phyloP scores from a whole-genome alignment of 768 basidiomycete species.

The Asterophora lycoperdoides region DNA sequence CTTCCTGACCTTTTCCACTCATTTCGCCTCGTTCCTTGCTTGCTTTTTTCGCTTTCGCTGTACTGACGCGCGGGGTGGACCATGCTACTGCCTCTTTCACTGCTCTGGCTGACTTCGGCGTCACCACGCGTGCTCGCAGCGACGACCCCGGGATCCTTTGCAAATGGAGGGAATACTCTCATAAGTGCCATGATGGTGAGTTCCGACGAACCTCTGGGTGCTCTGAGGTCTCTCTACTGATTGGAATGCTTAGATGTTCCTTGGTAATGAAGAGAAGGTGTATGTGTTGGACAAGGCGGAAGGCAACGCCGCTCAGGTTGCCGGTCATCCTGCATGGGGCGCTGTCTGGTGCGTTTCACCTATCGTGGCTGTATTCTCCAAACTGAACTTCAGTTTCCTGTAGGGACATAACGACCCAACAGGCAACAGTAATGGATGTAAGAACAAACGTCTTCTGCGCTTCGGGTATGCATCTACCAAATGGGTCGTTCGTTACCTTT shows the following conservation, averaged over 20 bases:
- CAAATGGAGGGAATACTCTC: slow-evolving; percentile 40
- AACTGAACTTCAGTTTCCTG: no score
- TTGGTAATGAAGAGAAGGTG: slow-evolving; percentile 63
- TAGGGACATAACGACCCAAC: slow-evolving; percentile 61
- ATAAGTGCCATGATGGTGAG: slow-evolving; percentile 53
- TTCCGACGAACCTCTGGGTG: background rate
- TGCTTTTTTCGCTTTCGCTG: background rate
- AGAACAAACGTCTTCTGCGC: slow-evolving; percentile 75
- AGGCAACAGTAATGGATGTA: slow-evolving; percentile 65
- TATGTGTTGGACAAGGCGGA: slow-evolving; percentile 82
- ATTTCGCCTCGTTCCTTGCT: background rate
- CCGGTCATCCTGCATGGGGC: slow-evolving; percentile 61
- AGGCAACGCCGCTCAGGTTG: slow-evolving; percentile 54
- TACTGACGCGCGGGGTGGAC: background rate
- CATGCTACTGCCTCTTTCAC: slow-evolving; percentile 6
- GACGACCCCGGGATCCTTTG: slow-evolving; percentile 38
- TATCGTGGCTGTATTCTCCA: background rate
- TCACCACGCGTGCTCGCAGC: slow-evolving; percentile 30
- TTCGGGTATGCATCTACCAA: slow-evolving; percentile 78
- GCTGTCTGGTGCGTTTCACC: slow-evolving; percentile 17
- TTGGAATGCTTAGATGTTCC: slow-evolving; percentile 46
- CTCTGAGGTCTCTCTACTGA: background rate
- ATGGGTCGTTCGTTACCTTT: slow-evolving; percentile 70
- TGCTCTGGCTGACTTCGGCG: slow-evolving; percentile 34
- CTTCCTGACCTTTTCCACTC: background rate